Conservation (phyloP, 2,329 filamentous ascomycete genomes). For the Sporothrix dimorphospora region DNA sequence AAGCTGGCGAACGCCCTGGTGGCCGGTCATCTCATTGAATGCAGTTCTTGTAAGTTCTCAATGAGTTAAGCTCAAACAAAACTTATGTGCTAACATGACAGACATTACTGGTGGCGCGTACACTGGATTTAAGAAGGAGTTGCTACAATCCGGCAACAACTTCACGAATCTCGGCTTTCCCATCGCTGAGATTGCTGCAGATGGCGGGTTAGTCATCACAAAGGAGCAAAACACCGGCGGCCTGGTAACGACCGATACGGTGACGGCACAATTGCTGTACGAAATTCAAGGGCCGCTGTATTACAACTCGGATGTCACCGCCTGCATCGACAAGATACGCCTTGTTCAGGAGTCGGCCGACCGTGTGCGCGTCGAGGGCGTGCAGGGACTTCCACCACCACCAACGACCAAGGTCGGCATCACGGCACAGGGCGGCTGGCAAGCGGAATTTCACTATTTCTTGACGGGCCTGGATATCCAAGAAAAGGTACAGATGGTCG, state of each 20-base stretch:
- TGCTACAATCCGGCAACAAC: slow-evolving; percentile 40
- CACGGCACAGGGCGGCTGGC: slow-evolving; percentile 36
- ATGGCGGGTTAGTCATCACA: slow-evolving; percentile 43
- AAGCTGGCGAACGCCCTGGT: slow-evolving; percentile 48
- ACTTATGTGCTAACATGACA: slow-evolving; percentile 35
- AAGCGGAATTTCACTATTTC: slow-evolving; percentile 35
- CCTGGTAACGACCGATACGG: slow-evolving; percentile 32
- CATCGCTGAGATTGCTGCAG: slow-evolving; percentile 52
- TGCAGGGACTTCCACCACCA: slow-evolving; percentile 41
- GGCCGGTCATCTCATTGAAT: slow-evolving; percentile 50
- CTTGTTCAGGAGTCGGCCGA: slow-evolving; percentile 51
- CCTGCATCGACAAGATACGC: slow-evolving; percentile 37
- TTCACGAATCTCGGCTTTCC: slow-evolving; percentile 48
- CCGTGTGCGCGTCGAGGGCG: slow-evolving; percentile 41
- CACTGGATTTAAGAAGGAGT: slow-evolving; percentile 49
- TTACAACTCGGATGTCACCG: slow-evolving; percentile 42
- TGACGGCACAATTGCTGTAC: slow-evolving; percentile 41
- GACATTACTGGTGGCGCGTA: slow-evolving; percentile 54
- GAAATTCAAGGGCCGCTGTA: slow-evolving; percentile 46
- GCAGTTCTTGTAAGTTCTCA: slow-evolving; percentile 30
- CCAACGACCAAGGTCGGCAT: slow-evolving; percentile 41
- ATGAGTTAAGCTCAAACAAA: no score
- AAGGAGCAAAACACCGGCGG: slow-evolving; percentile 38
- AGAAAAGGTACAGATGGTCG: slow-evolving; percentile 33
- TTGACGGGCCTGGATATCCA: slow-evolving; percentile 30